phyloP scores from a whole-genome alignment of 176 grass and related monocot species.

The Oryza longistaminata region DNA sequence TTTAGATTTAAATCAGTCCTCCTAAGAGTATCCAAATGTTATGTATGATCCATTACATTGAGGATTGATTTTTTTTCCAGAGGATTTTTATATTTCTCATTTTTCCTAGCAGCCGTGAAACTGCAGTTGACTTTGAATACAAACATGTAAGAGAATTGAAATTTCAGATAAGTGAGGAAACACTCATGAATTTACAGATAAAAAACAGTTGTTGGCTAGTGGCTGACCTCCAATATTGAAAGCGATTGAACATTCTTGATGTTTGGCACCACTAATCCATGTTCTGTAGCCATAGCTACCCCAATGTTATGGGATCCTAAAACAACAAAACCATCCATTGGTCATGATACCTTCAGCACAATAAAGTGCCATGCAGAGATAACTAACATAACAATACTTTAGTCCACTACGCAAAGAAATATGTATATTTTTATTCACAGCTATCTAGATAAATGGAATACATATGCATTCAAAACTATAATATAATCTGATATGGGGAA shows the following conservation, averaged over 20 bases:
- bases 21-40: neutral
- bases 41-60: neutral
- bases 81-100: neutral
- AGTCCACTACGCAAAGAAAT: neutral
- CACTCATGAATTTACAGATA: slow-evolving; percentile 11
- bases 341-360: slow-evolving; percentile 26
- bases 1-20: neutral
- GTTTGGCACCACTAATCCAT: slow-evolving; percentile 93
- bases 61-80: neutral
- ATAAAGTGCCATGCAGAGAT: neutral
- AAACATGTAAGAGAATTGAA: neutral
- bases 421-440: neutral
- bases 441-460: neutral
- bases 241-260: slow-evolving; percentile 95
- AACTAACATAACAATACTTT: neutral
- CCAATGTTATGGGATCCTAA: slow-evolving; percentile 93
- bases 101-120: neutral
- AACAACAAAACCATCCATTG: slow-evolving; percentile 29
- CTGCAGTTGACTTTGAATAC: neutral
- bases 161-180: neutral
- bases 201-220: neutral
- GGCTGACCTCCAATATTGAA: slow-evolving; percentile 80
- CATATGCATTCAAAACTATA: neutral
- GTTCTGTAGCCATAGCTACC: slow-evolving; percentile 81
- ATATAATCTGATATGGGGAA: neutral